Evolutionary conservation across 176 grass and related monocot genomes (phyloP).

Genomic region (Neostapfia colusana): DNA sequence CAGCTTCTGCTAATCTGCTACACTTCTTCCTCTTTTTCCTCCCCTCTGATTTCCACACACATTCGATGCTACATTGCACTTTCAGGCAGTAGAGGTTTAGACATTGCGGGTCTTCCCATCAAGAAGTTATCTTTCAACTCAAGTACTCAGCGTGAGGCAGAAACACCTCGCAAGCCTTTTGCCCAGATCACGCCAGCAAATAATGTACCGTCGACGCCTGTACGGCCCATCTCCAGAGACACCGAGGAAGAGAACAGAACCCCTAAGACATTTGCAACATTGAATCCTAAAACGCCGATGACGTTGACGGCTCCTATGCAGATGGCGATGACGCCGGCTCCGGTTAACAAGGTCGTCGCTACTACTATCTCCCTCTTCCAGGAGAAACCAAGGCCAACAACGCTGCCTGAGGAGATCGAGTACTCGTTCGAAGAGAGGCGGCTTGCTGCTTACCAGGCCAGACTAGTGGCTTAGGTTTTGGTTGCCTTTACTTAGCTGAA

Average conservation of each 20-base stretch:
- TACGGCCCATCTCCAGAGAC: constrained; percentile 2
- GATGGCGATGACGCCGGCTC: constrained; percentile 50
- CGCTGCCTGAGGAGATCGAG: constrained; percentile 44
- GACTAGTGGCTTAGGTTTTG: constrained; percentile 25
- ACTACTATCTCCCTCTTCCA: constrained; percentile 41
- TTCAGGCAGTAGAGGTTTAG: constrained; percentile 58
- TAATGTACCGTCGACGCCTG: constrained; percentile 46
- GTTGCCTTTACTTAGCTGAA: not conserved
- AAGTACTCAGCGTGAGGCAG: constrained; percentile 43
- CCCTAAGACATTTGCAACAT: constrained; percentile 38
- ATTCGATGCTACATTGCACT: constrained; percentile 22
- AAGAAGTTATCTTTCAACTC: constrained; percentile 71
- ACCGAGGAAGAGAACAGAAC: constrained; percentile 54
- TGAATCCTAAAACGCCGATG: constrained; percentile 50
- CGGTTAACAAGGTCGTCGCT: constrained; percentile 32
- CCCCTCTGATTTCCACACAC: not conserved
- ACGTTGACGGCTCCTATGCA: constrained; percentile 56
- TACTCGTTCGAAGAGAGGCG: constrained; percentile 87
- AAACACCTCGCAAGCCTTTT: constrained; percentile 75
- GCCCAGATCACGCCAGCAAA: constrained; percentile 48
- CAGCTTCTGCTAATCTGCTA: not conserved
- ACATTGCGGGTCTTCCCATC: constrained; percentile 57
- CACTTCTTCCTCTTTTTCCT: not conserved
- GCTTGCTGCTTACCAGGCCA: constrained; percentile 49
- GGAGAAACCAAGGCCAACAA: constrained; percentile 21